Conservation (phyloP, 73 alveolate genomes). For the Paraurostyla sp. region DNA sequence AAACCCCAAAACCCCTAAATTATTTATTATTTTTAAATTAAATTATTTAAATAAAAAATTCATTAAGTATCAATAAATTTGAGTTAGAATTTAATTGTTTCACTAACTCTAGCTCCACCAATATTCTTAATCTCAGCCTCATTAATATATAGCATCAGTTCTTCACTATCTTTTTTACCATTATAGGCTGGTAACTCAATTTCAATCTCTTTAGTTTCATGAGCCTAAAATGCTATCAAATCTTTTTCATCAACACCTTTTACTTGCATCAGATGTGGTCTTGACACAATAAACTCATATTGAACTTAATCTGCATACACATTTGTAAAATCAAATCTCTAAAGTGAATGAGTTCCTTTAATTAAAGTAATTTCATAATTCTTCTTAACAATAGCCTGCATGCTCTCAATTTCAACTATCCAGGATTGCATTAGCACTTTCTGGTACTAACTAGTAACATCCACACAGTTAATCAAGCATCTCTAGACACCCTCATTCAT, state of each 20-base stretch:
- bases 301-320: neutral
- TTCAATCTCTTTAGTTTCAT: neutral
- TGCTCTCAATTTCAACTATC: slow-evolving; percentile 4
- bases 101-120: too few species aligned
- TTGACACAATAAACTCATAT: neutral
- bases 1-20: too few species aligned
- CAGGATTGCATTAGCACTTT: neutral
- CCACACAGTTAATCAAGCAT: slow-evolving; percentile 12
- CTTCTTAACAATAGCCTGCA: neutral
- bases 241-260: neutral
- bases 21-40: too few species aligned
- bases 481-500: neutral
- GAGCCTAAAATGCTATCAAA: neutral
- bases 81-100: too few species aligned
- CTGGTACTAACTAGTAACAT: neutral
- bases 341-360: neutral
- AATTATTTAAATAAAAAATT: too few species aligned
- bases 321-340: neutral
- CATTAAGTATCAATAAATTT: too few species aligned
- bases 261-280: slow-evolving; percentile 8
- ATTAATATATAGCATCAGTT: neutral
- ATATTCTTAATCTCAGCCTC: too few species aligned
- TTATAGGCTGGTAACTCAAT: neutral
- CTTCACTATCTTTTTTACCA: neutral
- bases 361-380: neutral